These are phyloP conservation scores for Mycena rebaudengoi DNA, from an alignment of 768 basidiomycete genomes.

Conservation along the genomic window DNA sequence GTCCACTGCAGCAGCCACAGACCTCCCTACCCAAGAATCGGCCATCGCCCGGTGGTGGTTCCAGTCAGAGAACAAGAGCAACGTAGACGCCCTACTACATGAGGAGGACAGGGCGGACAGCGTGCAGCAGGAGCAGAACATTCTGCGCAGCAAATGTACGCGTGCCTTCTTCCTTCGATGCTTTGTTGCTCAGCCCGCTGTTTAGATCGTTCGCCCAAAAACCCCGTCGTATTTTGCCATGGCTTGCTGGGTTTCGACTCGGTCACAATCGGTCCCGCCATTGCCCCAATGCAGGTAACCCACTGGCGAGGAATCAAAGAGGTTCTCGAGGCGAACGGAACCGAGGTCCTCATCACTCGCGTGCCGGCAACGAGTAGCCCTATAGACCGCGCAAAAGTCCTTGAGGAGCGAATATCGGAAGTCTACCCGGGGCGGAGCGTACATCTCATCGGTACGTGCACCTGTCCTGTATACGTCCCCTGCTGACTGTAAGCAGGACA, in stretches of 20 bases:
- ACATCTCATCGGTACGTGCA: constrained; percentile 78
- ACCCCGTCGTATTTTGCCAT: constrained; percentile 95
- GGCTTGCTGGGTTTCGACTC: constrained; percentile 92
- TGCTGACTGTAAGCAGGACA: constrained; percentile 60
- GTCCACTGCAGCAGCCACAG: constrained; percentile 29
- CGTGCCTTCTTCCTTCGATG: constrained; percentile 16
- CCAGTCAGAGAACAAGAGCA: constrained; percentile 55
- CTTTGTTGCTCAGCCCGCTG: neutral
- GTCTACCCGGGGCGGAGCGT: constrained; percentile 85
- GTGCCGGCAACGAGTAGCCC: constrained; percentile 94
- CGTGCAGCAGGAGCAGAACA: constrained; percentile 53
- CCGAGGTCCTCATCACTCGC: constrained; percentile 90
- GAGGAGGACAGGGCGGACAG: constrained; percentile 64
- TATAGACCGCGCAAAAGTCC: constrained; percentile 86
- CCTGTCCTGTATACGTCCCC: constrained; percentile 7
- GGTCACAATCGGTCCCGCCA: constrained; percentile 78
- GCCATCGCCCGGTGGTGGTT: constrained; percentile 60
- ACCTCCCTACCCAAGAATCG: constrained; percentile 21
- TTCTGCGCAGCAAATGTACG: constrained; percentile 69
- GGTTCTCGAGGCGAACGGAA: constrained; percentile 87
- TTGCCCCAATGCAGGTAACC: constrained; percentile 83
- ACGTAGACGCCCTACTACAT: constrained; percentile 53
- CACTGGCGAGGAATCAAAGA: constrained; percentile 99
- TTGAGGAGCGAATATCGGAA: constrained; percentile 83
- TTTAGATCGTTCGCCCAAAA: constrained; percentile 77